Conservation (phyloP, 192 early-diverging fungal genomes). For the Rhizophagus clarus region DNA sequence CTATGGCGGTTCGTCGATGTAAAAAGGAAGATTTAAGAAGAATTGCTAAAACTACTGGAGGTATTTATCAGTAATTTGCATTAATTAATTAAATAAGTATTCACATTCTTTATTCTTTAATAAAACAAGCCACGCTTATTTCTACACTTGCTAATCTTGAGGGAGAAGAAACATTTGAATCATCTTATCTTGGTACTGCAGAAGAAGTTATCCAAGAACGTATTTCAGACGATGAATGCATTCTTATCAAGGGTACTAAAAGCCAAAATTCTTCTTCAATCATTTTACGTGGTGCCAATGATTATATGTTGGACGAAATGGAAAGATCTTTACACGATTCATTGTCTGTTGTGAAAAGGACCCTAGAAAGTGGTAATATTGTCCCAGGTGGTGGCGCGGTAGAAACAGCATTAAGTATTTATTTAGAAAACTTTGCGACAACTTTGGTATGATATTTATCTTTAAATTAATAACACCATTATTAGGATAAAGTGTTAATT, state of each 20-base stretch:
- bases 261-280: slow-evolving; percentile 85
- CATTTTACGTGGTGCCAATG: slow-evolving; percentile 98
- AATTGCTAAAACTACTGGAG: slow-evolving; percentile 97
- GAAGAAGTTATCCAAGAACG: slow-evolving; percentile 97
- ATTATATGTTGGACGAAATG: slow-evolving; percentile 99
- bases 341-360: slow-evolving; percentile 94
- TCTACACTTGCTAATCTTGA: slow-evolving; percentile 96
- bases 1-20: slow-evolving; percentile 94
- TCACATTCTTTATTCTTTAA: background rate
- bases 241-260: slow-evolving; percentile 93
- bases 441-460: slow-evolving; percentile 63
- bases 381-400: slow-evolving; percentile 98
- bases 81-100: background rate
- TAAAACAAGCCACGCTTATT: slow-evolving; percentile 75
- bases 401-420: slow-evolving; percentile 93
- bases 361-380: slow-evolving; percentile 91
- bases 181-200: slow-evolving; percentile 84
- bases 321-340: slow-evolving; percentile 96
- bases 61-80: slow-evolving; percentile 36
- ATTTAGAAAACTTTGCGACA: slow-evolving; percentile 98
- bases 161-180: slow-evolving; percentile 97
- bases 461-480: slow-evolving; percentile 10
- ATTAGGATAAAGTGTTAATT: background rate
- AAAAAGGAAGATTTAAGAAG: slow-evolving; percentile 97
- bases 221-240: slow-evolving; percentile 97